Evolutionary conservation across 345 rosid species (phyloP).

Genomic region (Kandelia obovata): DNA sequence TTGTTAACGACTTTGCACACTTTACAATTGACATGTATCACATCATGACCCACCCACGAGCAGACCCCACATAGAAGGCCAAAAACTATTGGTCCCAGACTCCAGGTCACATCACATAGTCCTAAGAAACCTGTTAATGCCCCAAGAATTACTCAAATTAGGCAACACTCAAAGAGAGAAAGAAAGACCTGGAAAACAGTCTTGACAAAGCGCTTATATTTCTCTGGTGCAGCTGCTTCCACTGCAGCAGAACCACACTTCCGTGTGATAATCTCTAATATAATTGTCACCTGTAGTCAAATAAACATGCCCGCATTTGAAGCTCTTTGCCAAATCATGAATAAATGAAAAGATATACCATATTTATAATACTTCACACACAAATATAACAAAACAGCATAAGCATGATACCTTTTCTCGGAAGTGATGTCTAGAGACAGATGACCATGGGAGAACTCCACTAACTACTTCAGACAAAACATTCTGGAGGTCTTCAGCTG

Average conservation of each 20-base stretch:
- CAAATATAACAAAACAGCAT: background rate
- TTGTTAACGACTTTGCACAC: no score
- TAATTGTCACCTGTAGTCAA: conserved; percentile 61
- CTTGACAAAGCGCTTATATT: conserved; percentile 63
- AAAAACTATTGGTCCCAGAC: no score
- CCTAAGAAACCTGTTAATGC: background rate
- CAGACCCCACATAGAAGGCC: no score
- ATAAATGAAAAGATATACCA: background rate
- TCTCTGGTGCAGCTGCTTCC: conserved; percentile 59
- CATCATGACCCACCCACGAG: no score
- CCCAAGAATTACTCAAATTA: background rate
- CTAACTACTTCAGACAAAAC: conserved; percentile 48
- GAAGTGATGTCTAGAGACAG: conserved; percentile 85
- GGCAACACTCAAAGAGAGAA: background rate
- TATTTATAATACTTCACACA: background rate
- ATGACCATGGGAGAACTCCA: conserved; percentile 74
- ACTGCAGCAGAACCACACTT: conserved; percentile 81
- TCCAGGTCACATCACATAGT: background rate
- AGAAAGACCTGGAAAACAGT: conserved; percentile 66
- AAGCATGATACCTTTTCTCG: conserved; percentile 57
- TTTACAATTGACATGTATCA: no score
- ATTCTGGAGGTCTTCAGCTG: conserved; percentile 58
- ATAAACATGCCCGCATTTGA: background rate
- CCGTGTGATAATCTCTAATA: conserved; percentile 76
- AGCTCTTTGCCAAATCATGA: background rate